Percentiles rank a stretch among this genome's conserved stretches.
phyloP scores from a whole-genome alignment of 2,329 filamentous ascomycete species.

The Aureobasidium lini region DNA sequence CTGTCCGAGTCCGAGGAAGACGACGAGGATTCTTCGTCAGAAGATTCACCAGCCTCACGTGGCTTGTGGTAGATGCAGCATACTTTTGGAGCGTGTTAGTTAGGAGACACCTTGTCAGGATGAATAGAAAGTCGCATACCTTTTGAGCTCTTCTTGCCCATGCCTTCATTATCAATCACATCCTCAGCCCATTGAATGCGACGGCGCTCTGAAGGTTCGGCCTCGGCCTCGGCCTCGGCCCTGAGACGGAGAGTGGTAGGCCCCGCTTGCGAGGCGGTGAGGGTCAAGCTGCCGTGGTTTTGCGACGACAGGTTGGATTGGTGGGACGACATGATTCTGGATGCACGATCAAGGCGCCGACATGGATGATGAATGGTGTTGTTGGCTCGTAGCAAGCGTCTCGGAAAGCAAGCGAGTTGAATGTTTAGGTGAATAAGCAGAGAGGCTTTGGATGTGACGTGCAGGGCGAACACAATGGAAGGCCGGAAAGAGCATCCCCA shows the following conservation, averaged over 20 bases:
- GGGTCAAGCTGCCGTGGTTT: slow-evolving; percentile 27
- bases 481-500: slow-evolving; percentile 1
- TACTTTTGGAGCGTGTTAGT: slow-evolving; percentile 46
- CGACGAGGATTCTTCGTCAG: slow-evolving; percentile 54
- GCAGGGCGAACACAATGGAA: slow-evolving; percentile 9
- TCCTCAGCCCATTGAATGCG: slow-evolving; percentile 88
- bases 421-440: neutral
- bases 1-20: slow-evolving; percentile 47
- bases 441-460: slow-evolving; percentile 2
- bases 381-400: neutral
- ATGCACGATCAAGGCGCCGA: neutral
- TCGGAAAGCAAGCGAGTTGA: neutral
- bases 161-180: slow-evolving; percentile 89
- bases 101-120: neutral
- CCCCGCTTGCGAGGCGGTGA: slow-evolving; percentile 22
- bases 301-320: neutral
- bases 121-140: slow-evolving; percentile 43
- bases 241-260: slow-evolving; percentile 33
- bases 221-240: slow-evolving; percentile 19
- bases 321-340: slow-evolving; percentile 11
- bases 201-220: slow-evolving; percentile 37
- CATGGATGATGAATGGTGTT: neutral
- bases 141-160: slow-evolving; percentile 92
- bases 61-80: slow-evolving; percentile 97
- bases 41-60: slow-evolving; percentile 73